Conservation (phyloP, 1,284 basidiomycete genomes). For the Inonotus hispidus region DNA sequence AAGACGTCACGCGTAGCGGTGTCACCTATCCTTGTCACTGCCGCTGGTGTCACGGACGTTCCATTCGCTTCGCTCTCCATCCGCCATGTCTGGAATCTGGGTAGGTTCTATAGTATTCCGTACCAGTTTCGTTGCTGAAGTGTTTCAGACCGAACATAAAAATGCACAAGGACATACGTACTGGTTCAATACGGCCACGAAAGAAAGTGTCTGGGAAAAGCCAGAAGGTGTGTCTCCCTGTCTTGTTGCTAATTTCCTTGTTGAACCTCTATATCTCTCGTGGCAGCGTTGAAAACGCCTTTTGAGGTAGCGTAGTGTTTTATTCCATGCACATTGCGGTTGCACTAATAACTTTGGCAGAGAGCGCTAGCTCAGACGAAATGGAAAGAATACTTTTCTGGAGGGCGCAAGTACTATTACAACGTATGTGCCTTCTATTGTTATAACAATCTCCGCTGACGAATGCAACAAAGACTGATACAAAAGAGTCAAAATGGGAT, state of each 20-base stretch:
- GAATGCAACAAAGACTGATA: conserved; percentile 52
- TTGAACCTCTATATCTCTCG: conserved; percentile 11
- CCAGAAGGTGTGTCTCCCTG: conserved; percentile 57
- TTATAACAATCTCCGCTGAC: background rate
- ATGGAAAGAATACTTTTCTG: conserved; percentile 91
- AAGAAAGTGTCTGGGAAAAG: conserved; percentile 85
- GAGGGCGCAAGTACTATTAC: conserved; percentile 90
- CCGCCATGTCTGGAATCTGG: conserved; percentile 16
- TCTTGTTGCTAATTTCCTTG: background rate
- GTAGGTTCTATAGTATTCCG: background rate
- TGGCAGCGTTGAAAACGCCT: conserved; percentile 65
- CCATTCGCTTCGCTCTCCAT: no score
- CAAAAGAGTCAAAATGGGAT: conserved; percentile 87
- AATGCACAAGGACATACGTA: conserved; percentile 83
- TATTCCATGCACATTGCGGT: background rate
- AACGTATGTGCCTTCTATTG: conserved; percentile 49
- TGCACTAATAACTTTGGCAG: background rate
- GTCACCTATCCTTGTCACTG: no score
- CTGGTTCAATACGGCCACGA: conserved; percentile 77
- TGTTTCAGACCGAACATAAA: conserved; percentile 28
- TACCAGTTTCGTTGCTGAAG: background rate
- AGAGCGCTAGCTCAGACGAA: conserved; percentile 15
- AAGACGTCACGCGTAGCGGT: no score
- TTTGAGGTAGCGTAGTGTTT: conserved; percentile 57
- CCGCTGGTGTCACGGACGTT: no score